phyloP scores from a whole-genome alignment of 495 filamentous ascomycete species.

The Podospora bellae-mahoneyi region DNA sequence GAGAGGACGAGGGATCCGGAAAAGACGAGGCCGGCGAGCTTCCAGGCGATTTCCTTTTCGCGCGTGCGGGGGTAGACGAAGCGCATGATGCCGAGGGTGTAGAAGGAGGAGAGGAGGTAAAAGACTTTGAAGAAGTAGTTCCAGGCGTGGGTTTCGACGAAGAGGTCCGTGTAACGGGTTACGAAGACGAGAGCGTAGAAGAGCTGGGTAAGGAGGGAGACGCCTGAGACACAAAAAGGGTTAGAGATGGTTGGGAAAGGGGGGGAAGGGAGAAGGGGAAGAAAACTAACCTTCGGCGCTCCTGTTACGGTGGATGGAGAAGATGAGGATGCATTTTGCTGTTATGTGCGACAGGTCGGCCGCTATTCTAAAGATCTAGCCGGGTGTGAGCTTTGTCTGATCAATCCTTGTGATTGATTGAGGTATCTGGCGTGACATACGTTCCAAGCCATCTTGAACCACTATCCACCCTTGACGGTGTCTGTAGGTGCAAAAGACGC shows the following conservation, averaged over 20 bases:
- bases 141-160: constrained; percentile 52
- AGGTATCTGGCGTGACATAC: not conserved
- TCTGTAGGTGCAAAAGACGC: not conserved
- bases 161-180: constrained; percentile 82
- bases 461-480: not conserved
- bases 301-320: constrained; percentile 81
- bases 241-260: constrained; percentile 12
- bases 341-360: constrained; percentile 79
- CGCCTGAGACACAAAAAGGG: constrained; percentile 47
- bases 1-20: constrained; percentile 57
- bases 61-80: constrained; percentile 80
- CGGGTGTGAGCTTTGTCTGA: constrained; percentile 8
- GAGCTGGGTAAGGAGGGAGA: constrained; percentile 90
- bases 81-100: constrained; percentile 85
- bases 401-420: not conserved
- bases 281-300: constrained; percentile 73
- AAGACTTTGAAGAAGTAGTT: constrained; percentile 80
- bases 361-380: constrained; percentile 69
- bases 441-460: not conserved
- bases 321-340: constrained; percentile 86
- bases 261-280: not conserved
- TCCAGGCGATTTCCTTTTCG: constrained; percentile 90
- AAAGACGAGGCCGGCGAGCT: constrained; percentile 64
- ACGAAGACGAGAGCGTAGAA: constrained; percentile 86
- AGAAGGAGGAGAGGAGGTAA: constrained; percentile 80